Evolutionary conservation across 2,329 filamentous ascomycete genomes (phyloP).

Genomic region (Aotearoamyces nothofagi): DNA sequence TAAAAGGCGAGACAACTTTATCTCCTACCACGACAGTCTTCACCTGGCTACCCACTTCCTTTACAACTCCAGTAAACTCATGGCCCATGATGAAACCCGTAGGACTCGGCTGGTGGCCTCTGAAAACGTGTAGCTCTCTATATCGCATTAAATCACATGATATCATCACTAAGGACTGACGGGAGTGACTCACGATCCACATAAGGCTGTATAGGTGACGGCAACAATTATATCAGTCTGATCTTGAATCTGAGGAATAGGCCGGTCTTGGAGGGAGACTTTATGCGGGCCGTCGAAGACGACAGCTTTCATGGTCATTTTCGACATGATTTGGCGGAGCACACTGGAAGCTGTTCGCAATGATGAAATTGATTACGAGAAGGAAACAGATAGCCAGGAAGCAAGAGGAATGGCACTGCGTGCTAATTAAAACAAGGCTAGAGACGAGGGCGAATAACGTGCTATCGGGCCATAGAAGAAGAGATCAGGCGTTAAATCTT

Average conservation of each 20-base stretch:
- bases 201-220: conserved; percentile 70
- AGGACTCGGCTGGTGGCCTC: conserved; percentile 58
- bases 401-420: no score
- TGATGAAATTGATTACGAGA: conserved; percentile 5
- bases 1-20: conserved; percentile 71
- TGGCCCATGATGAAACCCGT: conserved; percentile 62
- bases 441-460: no score
- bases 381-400: not conserved
- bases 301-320: conserved; percentile 76
- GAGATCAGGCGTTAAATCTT: no score
- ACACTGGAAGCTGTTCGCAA: no score
- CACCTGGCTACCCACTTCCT: conserved; percentile 51
- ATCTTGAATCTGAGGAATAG: conserved; percentile 58
- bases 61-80: conserved; percentile 70
- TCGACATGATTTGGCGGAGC: no score
- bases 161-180: no score
- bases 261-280: conserved; percentile 64
- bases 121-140: conserved; percentile 76
- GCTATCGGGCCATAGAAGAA: no score
- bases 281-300: conserved; percentile 70
- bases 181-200: conserved; percentile 60
- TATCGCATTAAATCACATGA: no score
- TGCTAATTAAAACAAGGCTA: no score
- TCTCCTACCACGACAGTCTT: conserved; percentile 59
- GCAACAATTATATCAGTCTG: conserved; percentile 68